These are phyloP conservation scores for Polyplosphaeria fusca DNA, from an alignment of 495 filamentous ascomycete genomes.

Conservation along the genomic window DNA sequence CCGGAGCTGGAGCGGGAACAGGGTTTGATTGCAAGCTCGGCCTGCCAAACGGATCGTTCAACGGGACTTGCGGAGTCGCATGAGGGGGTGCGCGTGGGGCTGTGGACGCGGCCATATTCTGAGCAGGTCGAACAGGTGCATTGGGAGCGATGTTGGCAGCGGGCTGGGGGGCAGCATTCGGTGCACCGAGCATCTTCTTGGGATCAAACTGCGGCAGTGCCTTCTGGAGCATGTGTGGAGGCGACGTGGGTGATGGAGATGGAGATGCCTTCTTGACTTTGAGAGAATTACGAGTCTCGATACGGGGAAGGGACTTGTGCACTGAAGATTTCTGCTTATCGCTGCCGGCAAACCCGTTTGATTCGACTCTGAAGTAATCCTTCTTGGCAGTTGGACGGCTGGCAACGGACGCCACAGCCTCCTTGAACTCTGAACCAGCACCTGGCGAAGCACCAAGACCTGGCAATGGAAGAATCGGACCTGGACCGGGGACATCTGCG, in stretches of 20 bases:
- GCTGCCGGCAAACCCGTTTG: not conserved
- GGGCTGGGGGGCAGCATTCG: not conserved
- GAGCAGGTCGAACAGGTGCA: not conserved
- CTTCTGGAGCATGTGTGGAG: too few species aligned
- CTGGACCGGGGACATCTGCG: constrained; percentile 19
- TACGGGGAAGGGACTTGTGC: constrained; percentile 34
- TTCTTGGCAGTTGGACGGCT: too few species aligned
- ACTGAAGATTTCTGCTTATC: too few species aligned
- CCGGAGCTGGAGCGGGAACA: constrained; percentile 13
- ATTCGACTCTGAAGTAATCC: too few species aligned
- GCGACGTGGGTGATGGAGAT: not conserved
- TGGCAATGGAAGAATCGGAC: constrained; percentile 10
- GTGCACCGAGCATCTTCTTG: not conserved
- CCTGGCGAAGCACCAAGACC: not conserved
- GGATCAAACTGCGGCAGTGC: not conserved
- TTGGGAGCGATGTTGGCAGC: not conserved
- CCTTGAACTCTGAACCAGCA: constrained; percentile 5
- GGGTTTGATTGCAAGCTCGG: not conserved
- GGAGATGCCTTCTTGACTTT: constrained; percentile 4
- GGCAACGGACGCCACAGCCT: constrained; percentile 16
- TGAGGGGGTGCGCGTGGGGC: constrained; percentile 26
- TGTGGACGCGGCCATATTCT: constrained; percentile 8
- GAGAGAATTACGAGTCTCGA: constrained; percentile 16
- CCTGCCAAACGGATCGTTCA: not conserved
- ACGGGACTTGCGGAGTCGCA: not conserved